Conservation (phyloP, 768 basidiomycete species). For the Sarcomyxa edulis region DNA sequence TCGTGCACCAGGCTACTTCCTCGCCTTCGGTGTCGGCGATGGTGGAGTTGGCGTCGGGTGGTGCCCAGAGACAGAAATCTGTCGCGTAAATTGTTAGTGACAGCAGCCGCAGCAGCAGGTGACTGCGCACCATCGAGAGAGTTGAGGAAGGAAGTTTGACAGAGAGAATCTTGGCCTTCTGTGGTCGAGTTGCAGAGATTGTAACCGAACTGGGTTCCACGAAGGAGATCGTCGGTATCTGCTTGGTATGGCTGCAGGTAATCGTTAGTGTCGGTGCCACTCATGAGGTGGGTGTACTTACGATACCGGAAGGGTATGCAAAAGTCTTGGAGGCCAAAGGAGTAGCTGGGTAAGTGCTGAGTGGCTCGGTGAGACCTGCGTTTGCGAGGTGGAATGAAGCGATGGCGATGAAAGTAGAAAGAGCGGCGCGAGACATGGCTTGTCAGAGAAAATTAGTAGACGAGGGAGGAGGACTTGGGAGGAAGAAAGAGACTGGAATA, state of each 20-base stretch:
- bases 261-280: neutral
- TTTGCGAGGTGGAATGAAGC: slow-evolving; percentile 22
- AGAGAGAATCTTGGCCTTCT: slow-evolving; percentile 45
- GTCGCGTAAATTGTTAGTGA: slow-evolving; percentile 18
- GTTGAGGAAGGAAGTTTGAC: slow-evolving; percentile 53
- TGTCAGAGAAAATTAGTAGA: no score
- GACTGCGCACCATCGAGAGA: slow-evolving; percentile 37
- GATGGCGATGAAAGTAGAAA: slow-evolving; percentile 29
- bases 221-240: slow-evolving; percentile 32
- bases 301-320: slow-evolving; percentile 37
- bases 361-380: slow-evolving; percentile 20
- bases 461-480: no score
- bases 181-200: slow-evolving; percentile 58
- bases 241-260: slow-evolving; percentile 45
- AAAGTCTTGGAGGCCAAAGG: slow-evolving; percentile 44
- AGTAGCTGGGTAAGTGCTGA: slow-evolving; percentile 33
- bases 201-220: slow-evolving; percentile 57
- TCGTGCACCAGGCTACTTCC: slow-evolving; percentile 74
- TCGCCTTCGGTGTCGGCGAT: slow-evolving; percentile 68
- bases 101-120: neutral
- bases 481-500: no score
- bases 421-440: slow-evolving; percentile 42
- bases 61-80: slow-evolving; percentile 73
- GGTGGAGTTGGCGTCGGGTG: slow-evolving; percentile 34
- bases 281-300: slow-evolving; percentile 16